Evolutionary conservation across 2,329 filamentous ascomycete species (phyloP).

Genomic region (Juglanconis juglandina): DNA sequence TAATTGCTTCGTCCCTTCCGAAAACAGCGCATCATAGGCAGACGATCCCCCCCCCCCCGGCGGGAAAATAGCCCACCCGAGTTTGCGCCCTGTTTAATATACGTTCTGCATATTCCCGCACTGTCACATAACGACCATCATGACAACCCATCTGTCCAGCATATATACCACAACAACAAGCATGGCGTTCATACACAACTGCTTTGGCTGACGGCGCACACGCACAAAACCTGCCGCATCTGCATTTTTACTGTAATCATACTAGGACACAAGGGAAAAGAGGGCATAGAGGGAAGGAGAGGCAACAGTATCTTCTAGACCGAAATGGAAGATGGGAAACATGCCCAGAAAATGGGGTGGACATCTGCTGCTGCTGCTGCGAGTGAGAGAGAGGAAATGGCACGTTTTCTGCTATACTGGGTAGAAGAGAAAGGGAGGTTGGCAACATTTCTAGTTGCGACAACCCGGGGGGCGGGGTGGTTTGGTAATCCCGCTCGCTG

Average conservation of each 20-base stretch:
- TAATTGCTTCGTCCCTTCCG: too few relatives aligned
- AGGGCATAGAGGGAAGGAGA: background rate
- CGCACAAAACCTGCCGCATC: background rate
- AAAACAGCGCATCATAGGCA: background rate
- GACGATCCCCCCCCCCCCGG: background rate
- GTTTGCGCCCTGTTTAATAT: background rate
- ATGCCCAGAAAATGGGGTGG: background rate
- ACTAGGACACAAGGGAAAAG: background rate
- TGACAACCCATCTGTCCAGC: background rate
- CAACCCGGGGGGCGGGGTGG: too few relatives aligned
- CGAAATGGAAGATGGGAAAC: too few relatives aligned
- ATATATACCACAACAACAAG: conserved; percentile 4
- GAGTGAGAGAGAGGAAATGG: too few relatives aligned
- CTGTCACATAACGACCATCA: background rate
- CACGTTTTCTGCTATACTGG: background rate
- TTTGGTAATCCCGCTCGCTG: background rate
- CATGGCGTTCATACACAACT: conserved; percentile 3
- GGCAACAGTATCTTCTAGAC: background rate
- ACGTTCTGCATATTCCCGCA: background rate
- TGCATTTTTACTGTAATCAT: background rate
- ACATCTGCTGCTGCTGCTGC: background rate
- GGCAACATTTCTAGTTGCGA: background rate
- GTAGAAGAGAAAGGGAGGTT: background rate
- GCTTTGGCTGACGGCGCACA: conserved; percentile 4
- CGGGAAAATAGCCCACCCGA: too few relatives aligned